Conservation (phyloP, 2,329 filamentous ascomycete genomes). For the Elsinoe arachidis region DNA sequence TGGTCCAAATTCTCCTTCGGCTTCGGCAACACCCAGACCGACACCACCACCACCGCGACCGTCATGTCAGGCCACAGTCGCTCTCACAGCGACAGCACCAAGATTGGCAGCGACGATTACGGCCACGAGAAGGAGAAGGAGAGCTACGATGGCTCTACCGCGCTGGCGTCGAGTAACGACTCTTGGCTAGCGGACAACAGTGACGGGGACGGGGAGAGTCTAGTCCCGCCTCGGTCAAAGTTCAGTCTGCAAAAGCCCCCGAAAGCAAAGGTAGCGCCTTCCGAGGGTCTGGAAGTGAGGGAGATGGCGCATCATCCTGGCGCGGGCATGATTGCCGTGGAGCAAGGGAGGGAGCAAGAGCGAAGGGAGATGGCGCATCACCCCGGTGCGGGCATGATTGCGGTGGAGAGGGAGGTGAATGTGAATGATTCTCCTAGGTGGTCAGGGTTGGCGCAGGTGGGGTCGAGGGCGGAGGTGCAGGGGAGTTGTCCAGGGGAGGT, state of each 20-base stretch:
- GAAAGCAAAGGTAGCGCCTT: not conserved
- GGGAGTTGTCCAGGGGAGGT: not conserved
- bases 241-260: not conserved
- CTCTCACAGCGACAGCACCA: constrained; percentile 1
- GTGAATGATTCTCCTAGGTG: not conserved
- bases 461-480: not conserved
- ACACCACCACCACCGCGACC: not conserved
- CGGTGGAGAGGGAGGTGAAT: not conserved
- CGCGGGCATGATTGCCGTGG: not conserved
- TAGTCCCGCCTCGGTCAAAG: not conserved
- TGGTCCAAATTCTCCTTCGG: constrained; percentile 9
- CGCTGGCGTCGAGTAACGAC: not conserved
- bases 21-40: not conserved
- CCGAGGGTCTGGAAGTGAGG: not conserved
- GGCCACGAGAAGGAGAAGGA: not conserved
- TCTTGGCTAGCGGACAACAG: not conserved
- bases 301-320: constrained; percentile 7
- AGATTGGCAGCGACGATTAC: not conserved
- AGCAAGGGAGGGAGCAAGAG: not conserved
- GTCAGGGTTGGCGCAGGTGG: not conserved
- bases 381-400: not conserved
- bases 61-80: not conserved
- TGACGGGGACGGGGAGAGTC: not conserved
- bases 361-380: constrained; percentile 2
- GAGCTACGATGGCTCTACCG: not conserved